These are phyloP conservation scores for Microcyclosporella mali DNA, from an alignment of 2,329 filamentous ascomycete species.

Conservation along the genomic window DNA sequence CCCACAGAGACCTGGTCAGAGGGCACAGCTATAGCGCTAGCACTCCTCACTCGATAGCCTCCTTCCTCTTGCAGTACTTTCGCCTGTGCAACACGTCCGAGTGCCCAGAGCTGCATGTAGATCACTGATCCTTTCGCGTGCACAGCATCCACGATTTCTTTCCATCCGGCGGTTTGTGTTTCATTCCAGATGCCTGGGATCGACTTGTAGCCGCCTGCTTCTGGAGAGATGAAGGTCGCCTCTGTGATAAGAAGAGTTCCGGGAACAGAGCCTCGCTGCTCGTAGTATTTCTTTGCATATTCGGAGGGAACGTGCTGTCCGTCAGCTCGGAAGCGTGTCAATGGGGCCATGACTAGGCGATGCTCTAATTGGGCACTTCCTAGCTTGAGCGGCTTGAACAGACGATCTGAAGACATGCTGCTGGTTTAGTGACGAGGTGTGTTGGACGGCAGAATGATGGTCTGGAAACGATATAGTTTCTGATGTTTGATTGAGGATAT, in stretches of 20 bases:
- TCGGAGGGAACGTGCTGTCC: constrained; percentile 34
- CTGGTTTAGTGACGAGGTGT: neutral
- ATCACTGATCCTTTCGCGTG: constrained; percentile 58
- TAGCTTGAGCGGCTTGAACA: constrained; percentile 39
- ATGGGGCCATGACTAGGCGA: constrained; percentile 51
- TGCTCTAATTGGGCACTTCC: constrained; percentile 39
- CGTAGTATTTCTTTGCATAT: constrained; percentile 47
- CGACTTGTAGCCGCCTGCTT: constrained; percentile 45
- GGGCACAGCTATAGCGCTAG: constrained; percentile 30
- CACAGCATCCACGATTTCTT: constrained; percentile 54
- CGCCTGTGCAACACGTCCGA: constrained; percentile 50
- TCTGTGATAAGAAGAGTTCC: constrained; percentile 57
- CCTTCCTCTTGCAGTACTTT: constrained; percentile 32
- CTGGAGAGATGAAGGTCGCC: constrained; percentile 47
- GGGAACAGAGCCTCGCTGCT: constrained; percentile 46
- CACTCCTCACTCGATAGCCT: constrained; percentile 24
- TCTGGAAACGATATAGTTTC: neutral
- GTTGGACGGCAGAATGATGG: neutral
- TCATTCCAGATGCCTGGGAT: constrained; percentile 54
- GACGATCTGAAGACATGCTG: constrained; percentile 8
- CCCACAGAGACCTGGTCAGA: constrained; percentile 14
- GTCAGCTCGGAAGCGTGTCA: constrained; percentile 46
- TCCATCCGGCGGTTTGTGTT: constrained; percentile 56
- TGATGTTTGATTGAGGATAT: too few relatives aligned
- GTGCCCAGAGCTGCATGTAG: constrained; percentile 56